phyloP scores from a whole-genome alignment of 75 land plant genomes.

The Pseudotsuga menziesii region DNA sequence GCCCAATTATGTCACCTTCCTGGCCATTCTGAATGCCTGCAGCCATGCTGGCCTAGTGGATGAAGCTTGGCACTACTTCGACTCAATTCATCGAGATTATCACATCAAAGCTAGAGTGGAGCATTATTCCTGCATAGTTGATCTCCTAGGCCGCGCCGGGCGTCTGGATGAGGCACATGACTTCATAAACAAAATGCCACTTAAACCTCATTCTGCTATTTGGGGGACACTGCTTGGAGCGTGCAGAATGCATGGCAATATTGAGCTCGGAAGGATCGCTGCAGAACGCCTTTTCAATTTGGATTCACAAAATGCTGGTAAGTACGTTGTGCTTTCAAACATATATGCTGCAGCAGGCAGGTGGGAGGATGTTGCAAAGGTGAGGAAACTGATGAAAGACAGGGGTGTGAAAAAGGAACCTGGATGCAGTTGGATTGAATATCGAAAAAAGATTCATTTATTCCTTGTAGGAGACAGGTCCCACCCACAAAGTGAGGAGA shows the following conservation, averaged over 20 bases:
- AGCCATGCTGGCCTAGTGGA: slow-evolving; percentile 54
- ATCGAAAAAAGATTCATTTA: slow-evolving; percentile 26
- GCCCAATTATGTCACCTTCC: slow-evolving; percentile 61
- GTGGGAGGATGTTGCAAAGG: slow-evolving; percentile 41
- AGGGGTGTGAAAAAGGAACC: slow-evolving; percentile 38
- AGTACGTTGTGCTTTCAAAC: slow-evolving; percentile 49
- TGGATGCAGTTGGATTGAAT: slow-evolving; percentile 57
- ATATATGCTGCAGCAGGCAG: slow-evolving; percentile 40
- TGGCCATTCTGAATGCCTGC: slow-evolving; percentile 50
- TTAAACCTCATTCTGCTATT: slow-evolving; percentile 33
- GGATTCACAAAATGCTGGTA: slow-evolving; percentile 40
- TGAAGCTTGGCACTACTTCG: slow-evolving; percentile 40
- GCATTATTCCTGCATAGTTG: slow-evolving; percentile 64
- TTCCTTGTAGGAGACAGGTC: slow-evolving; percentile 45
- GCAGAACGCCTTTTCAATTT: slow-evolving; percentile 35
- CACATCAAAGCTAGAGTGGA: slow-evolving; percentile 30
- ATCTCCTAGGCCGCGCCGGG: slow-evolving; percentile 57
- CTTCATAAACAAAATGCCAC: slow-evolving; percentile 42
- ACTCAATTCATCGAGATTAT: slow-evolving; percentile 27
- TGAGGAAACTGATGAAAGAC: slow-evolving; percentile 33
- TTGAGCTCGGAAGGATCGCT: slow-evolving; percentile 39
- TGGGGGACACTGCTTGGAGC: slow-evolving; percentile 52
- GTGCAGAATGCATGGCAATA: slow-evolving; percentile 42
- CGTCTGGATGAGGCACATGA: slow-evolving; percentile 37
- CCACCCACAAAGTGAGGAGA: slow-evolving; percentile 36